Base-by-base conservation (phyloP, 2,329 filamentous ascomycete genomes). In the Sporothrix protearum region DNA sequence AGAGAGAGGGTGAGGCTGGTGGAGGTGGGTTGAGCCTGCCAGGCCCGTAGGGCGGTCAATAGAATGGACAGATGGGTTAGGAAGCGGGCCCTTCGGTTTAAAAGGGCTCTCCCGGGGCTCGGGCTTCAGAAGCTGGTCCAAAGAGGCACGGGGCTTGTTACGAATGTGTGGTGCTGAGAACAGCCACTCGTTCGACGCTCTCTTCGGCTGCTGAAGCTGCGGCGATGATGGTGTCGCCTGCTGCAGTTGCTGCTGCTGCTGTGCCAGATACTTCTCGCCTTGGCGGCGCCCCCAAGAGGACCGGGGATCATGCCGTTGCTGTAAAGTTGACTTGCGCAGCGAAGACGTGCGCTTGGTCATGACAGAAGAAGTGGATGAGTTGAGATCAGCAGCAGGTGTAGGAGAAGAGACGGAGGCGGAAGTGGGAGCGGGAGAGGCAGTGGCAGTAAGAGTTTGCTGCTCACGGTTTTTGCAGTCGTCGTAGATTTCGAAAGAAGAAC, bases 241-340 rank as follows among this genome's bases (percentile, higher is more conserved):
- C 28, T 71, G 73, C 14, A 69, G 71, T n/a, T 72, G 71, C 92
- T 90, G 30, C 80, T 78, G 64, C 80, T 86, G 79, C 67, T 83
- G 85, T 7, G 85, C 83, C 55, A 88, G 78, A 69, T 87, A 85
- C 72, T 85, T 84, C 73, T 87, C 88, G 67, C 85, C 89, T 55
- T 85, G 85, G 72, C 88, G 83, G 71, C 86, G 83, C 51, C 88
- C 87, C 83, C 86, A 89, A 70, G 85, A 92, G 12, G 85, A 86
- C 71, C 91, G 87, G 51, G 92, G 90, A 55, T 88, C 87, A 74
- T 92, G 87, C 53, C 95, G 90, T 80, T 97, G 94, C 78, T 96
- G 93, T 30, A 97, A 81, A 0, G 95, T 97, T 2, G 94, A 96
- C 79, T 91, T 94, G 72, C 95, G 87, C 66, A 97, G 83, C 22